Base-by-base conservation (phyloP, 2,329 filamentous ascomycete species). In the Sporothrix globosa region DNA sequence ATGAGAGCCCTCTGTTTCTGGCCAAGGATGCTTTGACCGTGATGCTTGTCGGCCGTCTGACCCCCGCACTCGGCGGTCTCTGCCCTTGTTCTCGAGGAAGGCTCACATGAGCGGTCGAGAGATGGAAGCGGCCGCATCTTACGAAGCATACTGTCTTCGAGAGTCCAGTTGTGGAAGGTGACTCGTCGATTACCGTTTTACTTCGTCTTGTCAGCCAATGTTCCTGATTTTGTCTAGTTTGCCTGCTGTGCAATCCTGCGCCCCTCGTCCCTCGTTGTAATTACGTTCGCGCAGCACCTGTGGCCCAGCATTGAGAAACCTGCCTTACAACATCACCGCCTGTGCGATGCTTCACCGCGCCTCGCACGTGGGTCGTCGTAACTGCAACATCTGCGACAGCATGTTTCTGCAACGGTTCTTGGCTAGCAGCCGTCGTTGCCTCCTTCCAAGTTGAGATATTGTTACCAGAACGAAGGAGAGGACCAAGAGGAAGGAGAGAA, bases 101-200 rank as follows among this genome's bases (percentile, higher is more conserved):
- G 58, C 58, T 46, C 58, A 63, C 58, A 46, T 63, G 58, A 61
- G 30, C 67, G 30, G 30, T 9, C 19, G 30, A 52, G 56, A 52
- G 54, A 44, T 53, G 30, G 24, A 19, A 52, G 39, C 56, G 48
- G 44, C 30, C 30, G 46, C n/a, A 50, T 52, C 46, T 27, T 61
- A n/a, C 56, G 24, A 14, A 44, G 56, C 34, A 63, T 63, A 27
- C 6, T 30, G 56, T 48, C 7, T 48, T 30, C 39, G 69, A 54
- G 61, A 56, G 60, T n/a, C 50, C 61, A n/a, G 52, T 58, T 70
- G 61, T 70, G 69, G 50, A 70, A 70, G 69, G 61, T 67, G 24
- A 58, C 52, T 48, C 61, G 27, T 61, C 24, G 50, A 34, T n/a
- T 44, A 50, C n/a, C 24, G 44, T 65, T 30, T 65, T 44, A 34